Evolutionary conservation across 768 basidiomycete genomes (phyloP), one percentile per base, ranked within the genome.

Genomic region (Collybia sordida): DNA sequence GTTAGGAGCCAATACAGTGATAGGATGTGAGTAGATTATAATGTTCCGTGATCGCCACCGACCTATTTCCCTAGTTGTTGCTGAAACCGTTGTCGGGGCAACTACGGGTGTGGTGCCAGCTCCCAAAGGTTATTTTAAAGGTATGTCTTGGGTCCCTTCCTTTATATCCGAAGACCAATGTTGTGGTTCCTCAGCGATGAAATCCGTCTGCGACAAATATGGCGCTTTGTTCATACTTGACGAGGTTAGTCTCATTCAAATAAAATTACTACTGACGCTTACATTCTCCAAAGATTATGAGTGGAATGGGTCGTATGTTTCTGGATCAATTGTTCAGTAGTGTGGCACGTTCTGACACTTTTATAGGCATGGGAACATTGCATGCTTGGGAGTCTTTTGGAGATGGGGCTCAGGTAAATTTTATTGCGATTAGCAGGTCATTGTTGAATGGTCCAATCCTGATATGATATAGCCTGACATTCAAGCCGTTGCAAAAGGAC

Each of bases 351-450:
- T 28, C 22, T 51, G 15, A 21, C 7, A 8, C 4, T 35, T 11
- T 18, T n/a, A 46, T 53, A 91, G 88, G 90, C 23, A 90, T 93
- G 83, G 93, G 93, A 2, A 90, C 88, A 6, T 61, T 91, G 38
- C 93, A 94, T 60, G 88, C 82, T 17, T 94, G 92, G 93, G 78
- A 94, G 60, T 86, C 81, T 36, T 85, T 84, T 56, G 90, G 89
- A 28, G 90, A 93, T 58, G 85, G 84, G 21, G 80, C 75, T 31
- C 70, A 81, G 14, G 78, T 78, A 50, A 41, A 72, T 59, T 17
- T 46, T 37, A 15, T 54, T 35, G 22, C 6, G n/a, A 25, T 27
- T 4, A 45, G 1, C 7, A 17, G 22, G 42, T 43, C 6, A 11
- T 24, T 44, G 12, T 2, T 22, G 25, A 18, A 14, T 48, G 4